Evolutionary conservation across 2,329 filamentous ascomycete species (phyloP), one percentile per base, ranked within the genome.

Genomic region (Aspergillus quadrilineatus): DNA sequence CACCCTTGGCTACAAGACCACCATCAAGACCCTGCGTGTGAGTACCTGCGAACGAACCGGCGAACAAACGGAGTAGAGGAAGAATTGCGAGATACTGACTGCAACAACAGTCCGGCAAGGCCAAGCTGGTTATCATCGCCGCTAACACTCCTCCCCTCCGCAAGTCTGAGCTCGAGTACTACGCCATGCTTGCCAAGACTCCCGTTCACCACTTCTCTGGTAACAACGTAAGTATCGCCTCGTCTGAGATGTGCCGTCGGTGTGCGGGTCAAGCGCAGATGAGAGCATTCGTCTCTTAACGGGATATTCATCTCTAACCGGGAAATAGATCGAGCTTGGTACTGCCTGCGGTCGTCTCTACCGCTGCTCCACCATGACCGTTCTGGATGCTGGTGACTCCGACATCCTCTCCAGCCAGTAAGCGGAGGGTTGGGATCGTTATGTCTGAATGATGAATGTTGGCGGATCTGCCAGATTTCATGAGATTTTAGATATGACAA

Each of bases 301-400:
- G 26, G 57, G 60, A 77, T 67, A 85, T 85, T 88, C 81, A 88
- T 84, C 22, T 22, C 22, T 73, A 70, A 63, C 75, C 60, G 69
- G 62, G 47, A 39, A 42, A 42, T 74, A 97, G 92, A 97, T 97
- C 76, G 94, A 97, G 84, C 86, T 99, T 68, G 94, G 94, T 75
- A 97, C 92, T 75, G 92, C 92, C 70, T 97, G 92, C 83, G 94
- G 94, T 85, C 97, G 97, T 85, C 89, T 99, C 76, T 99, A 96
- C 89, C 87, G 92, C 71, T 96, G 90, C 87, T 93, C 90, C 68
- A 96, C 92, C 80, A 95, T 99, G 89, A 88, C 92, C 71, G 89
- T 97, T 76, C 83, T 97, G 68, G 94, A 99, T 80, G 92, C 92
- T 77, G 94, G 93, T 87, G 89, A 97, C 87, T 96, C 91, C 69